Base-by-base conservation (phyloP, 306 rosid species). In the Fragaria nilgerrensis region DNA sequence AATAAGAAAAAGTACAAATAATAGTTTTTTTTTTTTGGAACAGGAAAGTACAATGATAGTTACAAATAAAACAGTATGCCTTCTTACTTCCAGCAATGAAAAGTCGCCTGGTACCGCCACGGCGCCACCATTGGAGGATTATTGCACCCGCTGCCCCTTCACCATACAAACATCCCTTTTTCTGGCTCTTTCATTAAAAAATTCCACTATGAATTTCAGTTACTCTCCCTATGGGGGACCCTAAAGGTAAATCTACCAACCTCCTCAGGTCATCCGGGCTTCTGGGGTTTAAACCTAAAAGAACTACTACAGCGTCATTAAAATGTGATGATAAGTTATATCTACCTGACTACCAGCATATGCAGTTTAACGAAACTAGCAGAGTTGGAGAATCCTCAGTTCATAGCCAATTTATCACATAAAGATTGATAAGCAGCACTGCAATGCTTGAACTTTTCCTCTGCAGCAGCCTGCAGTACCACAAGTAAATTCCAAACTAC, bases 381-480 rank as follows among this genome's bases (percentile, higher is more conserved):
- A 70, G 50, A 8, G 7, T 27, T 37, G 69, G 59, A 29, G 78
- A 68, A 29, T 74, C 75, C 80, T 86, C 72, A 88, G 70, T 76
- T 77, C 76, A 82, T 68, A 7, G 73, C 83, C 77, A 93, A 76
- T 84, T 87, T 91, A 78, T 87, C 87, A 52, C 97, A 90, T 82
- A 94, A 44, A 2, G 92, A 86, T 80, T 87, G 90, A 79, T 94
- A 90, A 55, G 98, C 97, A 23, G 96, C 86, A 23, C 94, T 88
- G 82, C 97, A 91, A 25, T 65, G 83, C 87, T 94, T 91, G 91
- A 91, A 91, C 87, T 87, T 91, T 82, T 94, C 97, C 87, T 94
- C 97, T 7, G 96, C 98, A 22, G 81, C 73, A 43, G 32, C 92
- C 96, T 88, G 86, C 77, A 69, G 20, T 66, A 70, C 43, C 13